A percentile compares a stretch with the other conserved stretches of the same genome.
Evolutionary conservation across 768 basidiomycete genomes (phyloP).

Genomic region (Amanita muscaria): DNA sequence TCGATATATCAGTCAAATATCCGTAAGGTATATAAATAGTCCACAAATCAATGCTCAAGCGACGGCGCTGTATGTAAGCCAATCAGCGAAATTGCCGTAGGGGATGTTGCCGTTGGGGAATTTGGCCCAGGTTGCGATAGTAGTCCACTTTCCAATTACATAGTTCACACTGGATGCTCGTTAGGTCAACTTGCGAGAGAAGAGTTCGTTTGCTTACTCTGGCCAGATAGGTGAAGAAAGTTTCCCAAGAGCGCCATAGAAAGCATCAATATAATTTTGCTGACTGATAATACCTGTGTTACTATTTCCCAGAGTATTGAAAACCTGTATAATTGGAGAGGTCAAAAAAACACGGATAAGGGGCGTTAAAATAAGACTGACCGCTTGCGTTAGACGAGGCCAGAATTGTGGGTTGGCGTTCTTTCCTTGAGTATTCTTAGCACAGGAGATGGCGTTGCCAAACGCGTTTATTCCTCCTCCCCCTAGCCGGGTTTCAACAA

Average conservation of each 20-base stretch:
- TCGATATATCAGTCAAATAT: too few species aligned
- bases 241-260: conserved; percentile 9
- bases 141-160: conserved; percentile 10
- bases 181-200: not conserved
- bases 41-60: too few species aligned
- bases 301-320: too few species aligned
- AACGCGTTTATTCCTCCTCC: conserved; percentile 8
- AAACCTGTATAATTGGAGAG: too few species aligned
- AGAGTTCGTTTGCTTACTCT: conserved; percentile 1
- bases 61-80: too few species aligned
- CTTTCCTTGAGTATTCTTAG: conserved; percentile 6
- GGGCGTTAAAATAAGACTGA: not conserved
- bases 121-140: conserved; percentile 4
- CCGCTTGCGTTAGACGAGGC: conserved; percentile 7
- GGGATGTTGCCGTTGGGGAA: conserved; percentile 9
- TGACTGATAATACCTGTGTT: too few species aligned
- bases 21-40: too few species aligned
- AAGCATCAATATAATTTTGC: conserved; percentile 11
- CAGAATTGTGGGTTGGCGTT: conserved; percentile 8
- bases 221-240: conserved; percentile 9
- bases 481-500: too few species aligned
- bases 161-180: conserved; percentile 6
- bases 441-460: conserved; percentile 10
- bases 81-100: conserved; percentile 9
- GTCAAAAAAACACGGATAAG: too few species aligned